Evolutionary conservation across 2,329 filamentous ascomycete genomes (phyloP).

Genomic region (Neonectria hederae): DNA sequence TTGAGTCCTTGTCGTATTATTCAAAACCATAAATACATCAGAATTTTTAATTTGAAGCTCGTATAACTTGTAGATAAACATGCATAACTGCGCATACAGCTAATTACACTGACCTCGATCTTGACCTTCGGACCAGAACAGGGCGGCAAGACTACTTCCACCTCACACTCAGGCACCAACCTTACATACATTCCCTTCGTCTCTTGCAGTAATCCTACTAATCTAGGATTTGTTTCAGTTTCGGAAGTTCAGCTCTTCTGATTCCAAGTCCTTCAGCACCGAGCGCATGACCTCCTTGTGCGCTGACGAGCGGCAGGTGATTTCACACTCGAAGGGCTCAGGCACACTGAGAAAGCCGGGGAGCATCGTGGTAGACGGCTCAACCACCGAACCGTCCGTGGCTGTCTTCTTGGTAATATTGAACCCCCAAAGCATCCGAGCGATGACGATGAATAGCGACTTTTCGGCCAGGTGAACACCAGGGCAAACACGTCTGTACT

Average conservation of each 20-base stretch:
- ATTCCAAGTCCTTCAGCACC: background rate
- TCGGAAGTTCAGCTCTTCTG: slow-evolving; percentile 4
- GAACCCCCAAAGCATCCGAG: slow-evolving; percentile 25
- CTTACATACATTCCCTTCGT: background rate
- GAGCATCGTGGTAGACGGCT: slow-evolving; percentile 22
- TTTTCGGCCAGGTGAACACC: slow-evolving; percentile 28
- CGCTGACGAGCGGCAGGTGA: slow-evolving; percentile 12
- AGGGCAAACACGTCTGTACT: slow-evolving; percentile 20
- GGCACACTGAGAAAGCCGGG: slow-evolving; percentile 25
- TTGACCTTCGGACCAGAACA: too few species aligned
- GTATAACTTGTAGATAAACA: background rate
- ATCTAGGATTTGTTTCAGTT: background rate
- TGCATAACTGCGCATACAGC: background rate
- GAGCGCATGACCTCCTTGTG: background rate
- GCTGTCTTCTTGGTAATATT: slow-evolving; percentile 18
- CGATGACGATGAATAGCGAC: slow-evolving; percentile 24
- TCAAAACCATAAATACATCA: background rate
- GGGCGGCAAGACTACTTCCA: too few species aligned
- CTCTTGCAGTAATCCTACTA: background rate
- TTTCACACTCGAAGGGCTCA: slow-evolving; percentile 20
- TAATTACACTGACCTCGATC: background rate
- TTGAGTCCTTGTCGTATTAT: background rate
- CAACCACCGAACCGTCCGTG: slow-evolving; percentile 5
- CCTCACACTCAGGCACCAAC: too few species aligned
- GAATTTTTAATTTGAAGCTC: background rate